Evolutionary conservation across 2,329 filamentous ascomycete genomes (phyloP).

Genomic region (Cercospora sp.): DNA sequence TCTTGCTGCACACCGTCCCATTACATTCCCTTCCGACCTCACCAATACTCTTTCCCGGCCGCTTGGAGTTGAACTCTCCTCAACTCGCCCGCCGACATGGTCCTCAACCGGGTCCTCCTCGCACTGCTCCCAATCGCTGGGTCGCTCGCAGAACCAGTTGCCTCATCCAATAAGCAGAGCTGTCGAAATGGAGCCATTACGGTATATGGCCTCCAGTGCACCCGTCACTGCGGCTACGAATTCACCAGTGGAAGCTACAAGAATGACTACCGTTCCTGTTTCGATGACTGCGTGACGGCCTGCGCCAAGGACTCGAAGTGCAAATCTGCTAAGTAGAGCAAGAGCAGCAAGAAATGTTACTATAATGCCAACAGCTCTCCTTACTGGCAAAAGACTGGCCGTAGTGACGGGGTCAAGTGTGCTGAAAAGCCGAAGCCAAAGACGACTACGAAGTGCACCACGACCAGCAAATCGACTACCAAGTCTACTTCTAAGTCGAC

Average conservation of each 20-base stretch:
- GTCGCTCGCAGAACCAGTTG: conserved; percentile 2
- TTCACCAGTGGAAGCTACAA: conserved; percentile 14
- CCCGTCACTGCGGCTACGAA: conserved; percentile 9
- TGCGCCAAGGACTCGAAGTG: conserved; percentile 7
- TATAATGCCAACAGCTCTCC: background rate
- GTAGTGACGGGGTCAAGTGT: conserved; percentile 7
- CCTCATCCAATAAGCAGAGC: background rate
- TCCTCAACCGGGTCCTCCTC: background rate
- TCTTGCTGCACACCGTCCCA: no score
- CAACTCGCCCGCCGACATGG: background rate
- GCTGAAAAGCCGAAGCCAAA: background rate
- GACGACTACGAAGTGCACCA: conserved; percentile 3
- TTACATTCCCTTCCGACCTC: background rate
- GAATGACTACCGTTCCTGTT: conserved; percentile 6
- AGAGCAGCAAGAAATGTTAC: conserved; percentile 7
- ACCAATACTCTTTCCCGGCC: background rate
- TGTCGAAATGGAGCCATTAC: conserved; percentile 1
- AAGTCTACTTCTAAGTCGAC: background rate
- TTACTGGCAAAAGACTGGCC: conserved; percentile 10
- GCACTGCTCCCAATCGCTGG: background rate
- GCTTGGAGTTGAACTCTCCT: background rate
- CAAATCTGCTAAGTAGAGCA: background rate
- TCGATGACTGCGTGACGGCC: background rate
- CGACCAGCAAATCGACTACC: background rate
- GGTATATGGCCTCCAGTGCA: background rate